Conservation (phyloP, 345 rosid genomes). For the Reutealis trisperma region DNA sequence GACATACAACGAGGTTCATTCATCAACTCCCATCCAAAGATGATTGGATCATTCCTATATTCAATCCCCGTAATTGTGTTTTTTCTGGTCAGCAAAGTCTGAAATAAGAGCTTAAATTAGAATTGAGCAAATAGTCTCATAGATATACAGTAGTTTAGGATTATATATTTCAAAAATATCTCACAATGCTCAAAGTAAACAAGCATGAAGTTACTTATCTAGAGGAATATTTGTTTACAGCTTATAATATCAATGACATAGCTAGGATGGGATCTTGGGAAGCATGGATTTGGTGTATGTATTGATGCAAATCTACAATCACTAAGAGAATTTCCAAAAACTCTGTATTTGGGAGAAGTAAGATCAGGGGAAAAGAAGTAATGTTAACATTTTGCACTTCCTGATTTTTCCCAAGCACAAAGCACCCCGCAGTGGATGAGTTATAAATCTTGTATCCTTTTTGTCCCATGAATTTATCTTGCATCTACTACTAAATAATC, state of each 20-base stretch:
- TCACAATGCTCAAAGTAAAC: background rate
- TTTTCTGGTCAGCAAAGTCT: conserved; percentile 80
- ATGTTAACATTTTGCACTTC: background rate
- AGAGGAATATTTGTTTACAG: background rate
- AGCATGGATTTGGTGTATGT: background rate
- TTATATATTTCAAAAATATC: background rate
- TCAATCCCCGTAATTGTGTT: conserved; percentile 87
- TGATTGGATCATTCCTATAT: conserved; percentile 84
- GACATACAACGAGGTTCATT: conserved; percentile 94
- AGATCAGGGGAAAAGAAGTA: background rate
- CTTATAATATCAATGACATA: background rate
- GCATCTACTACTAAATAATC: background rate
- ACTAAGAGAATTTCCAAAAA: too few relatives aligned
- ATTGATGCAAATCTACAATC: background rate
- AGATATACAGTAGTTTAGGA: background rate
- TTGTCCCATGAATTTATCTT: too few relatives aligned
- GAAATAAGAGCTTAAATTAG: conserved; percentile 23
- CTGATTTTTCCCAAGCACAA: background rate
- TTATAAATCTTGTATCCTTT: background rate
- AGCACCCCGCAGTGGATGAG: background rate
- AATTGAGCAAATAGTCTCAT: background rate
- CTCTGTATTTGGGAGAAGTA: too few relatives aligned
- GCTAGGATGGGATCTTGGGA: background rate
- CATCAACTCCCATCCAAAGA: conserved; percentile 94
- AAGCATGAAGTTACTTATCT: background rate